These are phyloP conservation scores for Fusarium albosuccineum DNA, from an alignment of 2,329 filamentous ascomycete species.

Conservation along the genomic window DNA sequence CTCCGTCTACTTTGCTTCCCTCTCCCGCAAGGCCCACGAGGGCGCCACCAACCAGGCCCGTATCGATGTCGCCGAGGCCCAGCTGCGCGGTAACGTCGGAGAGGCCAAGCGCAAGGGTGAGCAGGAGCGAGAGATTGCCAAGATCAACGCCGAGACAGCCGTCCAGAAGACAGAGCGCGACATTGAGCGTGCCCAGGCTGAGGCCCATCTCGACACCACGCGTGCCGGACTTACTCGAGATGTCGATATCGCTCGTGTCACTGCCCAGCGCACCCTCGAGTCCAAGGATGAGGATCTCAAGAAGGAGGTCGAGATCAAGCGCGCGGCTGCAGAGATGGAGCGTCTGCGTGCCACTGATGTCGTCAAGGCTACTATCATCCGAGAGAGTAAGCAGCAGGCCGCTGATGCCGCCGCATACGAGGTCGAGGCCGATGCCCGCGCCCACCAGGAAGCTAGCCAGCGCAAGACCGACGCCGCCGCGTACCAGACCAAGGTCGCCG, in stretches of 20 bases:
- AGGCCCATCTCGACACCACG: slow-evolving; percentile 79
- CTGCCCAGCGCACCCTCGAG: slow-evolving; percentile 79
- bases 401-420: slow-evolving; percentile 76
- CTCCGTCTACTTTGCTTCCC: slow-evolving; percentile 85
- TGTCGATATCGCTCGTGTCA: slow-evolving; percentile 81
- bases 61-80: slow-evolving; percentile 75
- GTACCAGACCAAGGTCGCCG: slow-evolving; percentile 62
- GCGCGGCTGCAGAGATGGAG: slow-evolving; percentile 84
- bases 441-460: slow-evolving; percentile 66
- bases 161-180: slow-evolving; percentile 88
- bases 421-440: slow-evolving; percentile 71
- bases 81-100: slow-evolving; percentile 77
- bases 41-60: slow-evolving; percentile 84
- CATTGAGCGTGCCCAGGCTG: slow-evolving; percentile 82
- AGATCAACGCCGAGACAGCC: slow-evolving; percentile 88
- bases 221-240: slow-evolving; percentile 80
- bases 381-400: slow-evolving; percentile 76
- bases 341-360: slow-evolving; percentile 82
- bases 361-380: slow-evolving; percentile 78
- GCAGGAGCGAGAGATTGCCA: slow-evolving; percentile 87
- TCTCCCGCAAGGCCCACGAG: slow-evolving; percentile 87
- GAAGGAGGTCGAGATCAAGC: slow-evolving; percentile 81
- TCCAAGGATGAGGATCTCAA: slow-evolving; percentile 84
- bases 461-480: slow-evolving; percentile 66
- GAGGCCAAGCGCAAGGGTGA: slow-evolving; percentile 83